Evolutionary conservation across 257 asterid species (phyloP), one percentile per base, ranked within the genome.

Genomic region (Nicotiana noctiflora): DNA sequence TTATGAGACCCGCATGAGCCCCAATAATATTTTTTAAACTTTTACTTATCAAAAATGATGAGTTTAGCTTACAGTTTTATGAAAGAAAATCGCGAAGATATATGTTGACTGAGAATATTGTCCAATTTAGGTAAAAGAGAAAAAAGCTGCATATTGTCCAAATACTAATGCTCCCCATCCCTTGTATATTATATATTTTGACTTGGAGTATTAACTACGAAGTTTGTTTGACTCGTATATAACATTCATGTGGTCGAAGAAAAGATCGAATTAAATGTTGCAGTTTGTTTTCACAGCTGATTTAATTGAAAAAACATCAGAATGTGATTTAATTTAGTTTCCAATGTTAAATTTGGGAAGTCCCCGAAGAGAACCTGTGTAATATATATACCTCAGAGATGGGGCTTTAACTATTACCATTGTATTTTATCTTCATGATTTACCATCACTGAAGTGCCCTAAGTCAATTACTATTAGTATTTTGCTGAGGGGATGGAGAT

Each of bases 231-330:
- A 40, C 29, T 72, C 23, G 37, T 72, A 46, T 14, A 14, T 72
- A 34, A 72, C 37, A 72, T 72, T 72, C 78, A 72, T 72, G 78
- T 72, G 78, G 78, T 46, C 37, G 23, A 72, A 64, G 74, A 64
- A 13, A 34, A 6, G 5, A 46, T 19, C 57, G 46, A 72, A 6
- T 21, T 46, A 46, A 46, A 23, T 3, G 53, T 72, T 72, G 78
- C 8, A 70, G n/a, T 70, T 40, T 19, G 1, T 19, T 31, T 40
- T 19, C 34, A 21, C 14, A 1, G 37, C 77, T 44, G 59, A 10
- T 44, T 44, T 44, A n/a, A 21, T 13, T 70, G 77, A 56, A 21
- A 44, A 67, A 44, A 70, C 17, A 70, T 70, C 31, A 68, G 76
- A 70, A 29, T 40, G 10, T 19, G 34, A 70, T 44, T 19, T 44